Evolutionary conservation across 768 basidiomycete genomes (phyloP).

Genomic region (Lactifluus subvellereus): DNA sequence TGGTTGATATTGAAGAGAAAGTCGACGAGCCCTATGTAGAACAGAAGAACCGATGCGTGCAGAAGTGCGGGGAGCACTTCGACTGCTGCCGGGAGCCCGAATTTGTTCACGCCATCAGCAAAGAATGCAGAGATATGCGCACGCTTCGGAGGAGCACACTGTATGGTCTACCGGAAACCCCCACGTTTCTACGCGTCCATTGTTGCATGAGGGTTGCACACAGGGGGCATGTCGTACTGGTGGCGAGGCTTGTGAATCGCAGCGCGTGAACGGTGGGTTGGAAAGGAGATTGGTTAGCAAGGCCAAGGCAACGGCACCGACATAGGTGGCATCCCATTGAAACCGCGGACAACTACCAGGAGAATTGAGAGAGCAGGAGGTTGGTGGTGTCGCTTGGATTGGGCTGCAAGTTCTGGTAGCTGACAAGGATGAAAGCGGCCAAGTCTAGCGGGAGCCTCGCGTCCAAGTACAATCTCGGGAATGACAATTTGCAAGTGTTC

Average conservation of each 20-base stretch:
- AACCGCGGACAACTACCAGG: conserved; percentile 9
- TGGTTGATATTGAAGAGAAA: conserved; percentile 17
- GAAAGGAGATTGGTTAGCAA: neutral
- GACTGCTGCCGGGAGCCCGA: conserved; percentile 11
- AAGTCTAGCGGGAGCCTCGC: conserved; percentile 16
- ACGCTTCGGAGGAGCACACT: conserved; percentile 9
- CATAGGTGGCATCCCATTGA: neutral
- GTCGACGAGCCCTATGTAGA: conserved; percentile 19
- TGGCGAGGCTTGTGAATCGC: conserved; percentile 20
- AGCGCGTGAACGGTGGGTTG: neutral
- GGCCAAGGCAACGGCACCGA: neutral
- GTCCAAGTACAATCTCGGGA: neutral
- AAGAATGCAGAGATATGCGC: conserved; percentile 21
- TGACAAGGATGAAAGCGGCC: conserved; percentile 24
- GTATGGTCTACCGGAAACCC: conserved; percentile 14
- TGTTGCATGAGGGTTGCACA: conserved; percentile 23
- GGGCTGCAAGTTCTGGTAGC: conserved; percentile 22
- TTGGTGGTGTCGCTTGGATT: conserved; percentile 11
- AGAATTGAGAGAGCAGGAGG: conserved; percentile 18
- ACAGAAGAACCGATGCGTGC: conserved; percentile 19
- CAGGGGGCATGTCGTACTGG: conserved; percentile 18
- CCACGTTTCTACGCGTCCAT: conserved; percentile 20
- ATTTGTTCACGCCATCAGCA: conserved; percentile 13
- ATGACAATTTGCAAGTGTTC: neutral
- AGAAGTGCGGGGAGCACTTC: conserved; percentile 21